Evolutionary conservation across 768 basidiomycete species (phyloP).

Genomic region (Lyophyllum decastes): DNA sequence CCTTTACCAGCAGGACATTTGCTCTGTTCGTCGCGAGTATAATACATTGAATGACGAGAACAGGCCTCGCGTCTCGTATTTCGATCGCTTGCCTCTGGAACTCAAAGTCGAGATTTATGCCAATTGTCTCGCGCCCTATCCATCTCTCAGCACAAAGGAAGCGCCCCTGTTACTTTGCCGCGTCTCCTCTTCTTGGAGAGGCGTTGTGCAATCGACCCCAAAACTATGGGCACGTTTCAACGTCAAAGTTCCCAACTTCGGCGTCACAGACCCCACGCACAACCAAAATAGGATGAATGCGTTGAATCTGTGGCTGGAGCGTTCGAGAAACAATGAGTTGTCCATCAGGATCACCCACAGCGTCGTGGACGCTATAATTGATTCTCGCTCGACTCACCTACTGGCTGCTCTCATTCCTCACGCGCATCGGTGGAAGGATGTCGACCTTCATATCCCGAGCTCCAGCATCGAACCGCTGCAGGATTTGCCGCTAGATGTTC

Average conservation of each 20-base stretch:
- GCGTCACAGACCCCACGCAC: constrained; percentile 6
- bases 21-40: not conserved
- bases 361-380: constrained; percentile 16
- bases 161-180: constrained; percentile 39
- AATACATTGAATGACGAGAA: not conserved
- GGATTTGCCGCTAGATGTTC: constrained; percentile 18
- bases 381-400: constrained; percentile 26
- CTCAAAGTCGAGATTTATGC: constrained; percentile 48
- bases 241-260: constrained; percentile 28
- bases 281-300: constrained; percentile 21
- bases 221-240: constrained; percentile 50
- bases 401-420: constrained; percentile 32
- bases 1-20: not conserved
- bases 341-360: constrained; percentile 31
- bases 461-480: constrained; percentile 26
- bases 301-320: constrained; percentile 36
- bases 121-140: constrained; percentile 34
- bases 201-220: constrained; percentile 37
- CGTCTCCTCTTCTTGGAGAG: constrained; percentile 45
- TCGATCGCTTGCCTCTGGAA: constrained; percentile 44
- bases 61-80: constrained; percentile 13
- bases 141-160: constrained; percentile 29
- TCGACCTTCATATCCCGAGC: constrained; percentile 35
- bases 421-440: constrained; percentile 36
- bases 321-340: constrained; percentile 35